phyloP scores from a whole-genome alignment of 2,329 filamentous ascomycete genomes.

The Diaporthe citrichinensis region DNA sequence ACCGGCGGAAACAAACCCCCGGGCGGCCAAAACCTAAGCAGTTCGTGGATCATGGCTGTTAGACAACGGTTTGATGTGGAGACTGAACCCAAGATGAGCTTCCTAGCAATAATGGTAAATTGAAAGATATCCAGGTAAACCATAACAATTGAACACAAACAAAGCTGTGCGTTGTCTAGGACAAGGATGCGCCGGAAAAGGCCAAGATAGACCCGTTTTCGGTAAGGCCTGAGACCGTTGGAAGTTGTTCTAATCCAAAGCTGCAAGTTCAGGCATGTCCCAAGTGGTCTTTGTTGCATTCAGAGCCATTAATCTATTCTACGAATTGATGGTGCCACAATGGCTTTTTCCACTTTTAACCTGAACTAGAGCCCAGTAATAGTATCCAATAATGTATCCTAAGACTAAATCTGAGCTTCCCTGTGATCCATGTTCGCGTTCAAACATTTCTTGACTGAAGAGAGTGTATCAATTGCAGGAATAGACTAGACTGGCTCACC shows the following conservation, averaged over 20 bases:
- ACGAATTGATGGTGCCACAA: too few species aligned
- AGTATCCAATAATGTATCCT: too few species aligned
- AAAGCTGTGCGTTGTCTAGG: neutral
- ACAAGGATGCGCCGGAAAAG: neutral
- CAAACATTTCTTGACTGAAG: too few species aligned
- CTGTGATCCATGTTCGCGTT: too few species aligned
- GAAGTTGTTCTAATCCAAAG: neutral
- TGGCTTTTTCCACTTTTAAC: too few species aligned
- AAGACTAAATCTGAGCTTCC: too few species aligned
- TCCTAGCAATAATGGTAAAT: neutral
- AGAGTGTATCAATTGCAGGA: too few species aligned
- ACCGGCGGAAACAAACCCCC: neutral
- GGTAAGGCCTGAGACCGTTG: neutral
- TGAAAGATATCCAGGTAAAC: neutral
- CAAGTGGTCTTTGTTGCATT: neutral
- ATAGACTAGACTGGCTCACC: too few species aligned
- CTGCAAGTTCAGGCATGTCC: neutral
- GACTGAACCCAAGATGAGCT: neutral
- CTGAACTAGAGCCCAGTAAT: too few species aligned
- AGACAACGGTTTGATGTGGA: neutral
- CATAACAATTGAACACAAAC: neutral
- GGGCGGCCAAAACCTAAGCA: neutral
- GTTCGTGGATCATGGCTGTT: neutral
- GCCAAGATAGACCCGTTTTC: neutral
- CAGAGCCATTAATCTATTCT: too few species aligned